phyloP scores from a whole-genome alignment of 371 early-diverging fungal species.

The Batrachochytrium dendrobatidis region DNA sequence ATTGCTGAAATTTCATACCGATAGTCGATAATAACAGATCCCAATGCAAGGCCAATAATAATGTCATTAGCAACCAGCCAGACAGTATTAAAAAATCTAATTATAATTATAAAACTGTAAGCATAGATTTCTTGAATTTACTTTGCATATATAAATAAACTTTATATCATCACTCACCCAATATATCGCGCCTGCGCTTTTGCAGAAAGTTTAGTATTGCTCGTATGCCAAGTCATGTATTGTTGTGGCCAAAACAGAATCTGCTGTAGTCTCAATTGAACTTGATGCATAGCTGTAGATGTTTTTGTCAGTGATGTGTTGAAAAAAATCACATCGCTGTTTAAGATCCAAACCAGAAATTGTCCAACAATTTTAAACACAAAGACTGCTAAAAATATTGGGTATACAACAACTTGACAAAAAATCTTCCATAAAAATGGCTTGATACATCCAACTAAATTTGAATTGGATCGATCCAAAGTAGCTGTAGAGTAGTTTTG shows the following conservation, averaged over 20 bases:
- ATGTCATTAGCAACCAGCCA: slow-evolving; percentile 94
- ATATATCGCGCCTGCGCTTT: slow-evolving; percentile 74
- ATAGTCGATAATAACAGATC: slow-evolving; percentile 61
- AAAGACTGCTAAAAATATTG: too few species aligned
- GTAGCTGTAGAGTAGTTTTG: too few species aligned
- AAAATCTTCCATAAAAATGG: too few species aligned
- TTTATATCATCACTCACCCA: slow-evolving; percentile 36
- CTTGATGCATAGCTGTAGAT: slow-evolving; percentile 53
- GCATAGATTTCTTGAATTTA: not conserved
- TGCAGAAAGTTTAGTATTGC: slow-evolving; percentile 58
- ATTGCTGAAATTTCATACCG: slow-evolving; percentile 5
- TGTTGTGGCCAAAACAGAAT: slow-evolving; percentile 77
- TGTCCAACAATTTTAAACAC: too few species aligned
- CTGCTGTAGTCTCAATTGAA: slow-evolving; percentile 73
- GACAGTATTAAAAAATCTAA: slow-evolving; percentile 85
- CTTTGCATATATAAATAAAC: not conserved
- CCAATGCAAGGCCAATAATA: slow-evolving; percentile 77
- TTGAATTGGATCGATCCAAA: too few species aligned
- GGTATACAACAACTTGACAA: too few species aligned
- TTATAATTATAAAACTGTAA: not conserved
- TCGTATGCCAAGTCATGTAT: slow-evolving; percentile 53
- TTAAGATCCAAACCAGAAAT: too few species aligned
- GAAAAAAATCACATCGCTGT: not conserved
- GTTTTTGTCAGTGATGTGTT: slow-evolving; percentile 1
- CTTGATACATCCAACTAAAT: too few species aligned